phyloP scores from a whole-genome alignment of 1,284 basidiomycete species.

The Melampsora larici-populina region DNA sequence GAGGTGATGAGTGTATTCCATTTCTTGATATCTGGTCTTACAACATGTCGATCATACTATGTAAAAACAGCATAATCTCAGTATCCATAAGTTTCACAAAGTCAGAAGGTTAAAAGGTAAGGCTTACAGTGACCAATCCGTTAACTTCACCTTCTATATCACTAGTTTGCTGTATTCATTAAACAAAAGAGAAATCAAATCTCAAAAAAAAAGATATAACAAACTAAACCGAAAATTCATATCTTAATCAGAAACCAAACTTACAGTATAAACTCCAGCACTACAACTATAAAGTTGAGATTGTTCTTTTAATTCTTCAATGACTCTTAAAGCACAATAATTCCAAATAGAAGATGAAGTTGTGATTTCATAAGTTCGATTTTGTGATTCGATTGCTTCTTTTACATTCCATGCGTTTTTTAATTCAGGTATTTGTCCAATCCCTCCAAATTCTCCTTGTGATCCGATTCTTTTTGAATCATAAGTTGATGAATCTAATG shows the following conservation, averaged over 20 bases:
- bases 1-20: conserved; percentile 14
- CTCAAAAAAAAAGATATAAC: not conserved
- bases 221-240: not conserved
- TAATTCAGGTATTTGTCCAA: conserved; percentile 10
- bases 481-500: conserved; percentile 8
- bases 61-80: not conserved
- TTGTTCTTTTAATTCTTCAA: conserved; percentile 36
- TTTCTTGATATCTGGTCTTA: conserved; percentile 21
- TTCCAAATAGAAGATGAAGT: conserved; percentile 16
- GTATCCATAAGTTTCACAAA: not conserved
- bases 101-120: not conserved
- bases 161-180: conserved; percentile 25
- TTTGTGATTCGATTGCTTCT: conserved; percentile 13
- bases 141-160: conserved; percentile 39
- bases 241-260: not conserved
- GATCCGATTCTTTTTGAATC: conserved; percentile 19
- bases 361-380: conserved; percentile 35
- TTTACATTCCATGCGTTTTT: conserved; percentile 31
- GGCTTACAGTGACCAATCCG: conserved; percentile 30
- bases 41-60: conserved; percentile 35
- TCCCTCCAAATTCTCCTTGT: conserved; percentile 37
- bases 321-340: conserved; percentile 15
- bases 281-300: conserved; percentile 30
- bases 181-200: not conserved
- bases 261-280: conserved; percentile 33